phyloP scores from a whole-genome alignment of 306 rosid species.

The Carpinus viminea region DNA sequence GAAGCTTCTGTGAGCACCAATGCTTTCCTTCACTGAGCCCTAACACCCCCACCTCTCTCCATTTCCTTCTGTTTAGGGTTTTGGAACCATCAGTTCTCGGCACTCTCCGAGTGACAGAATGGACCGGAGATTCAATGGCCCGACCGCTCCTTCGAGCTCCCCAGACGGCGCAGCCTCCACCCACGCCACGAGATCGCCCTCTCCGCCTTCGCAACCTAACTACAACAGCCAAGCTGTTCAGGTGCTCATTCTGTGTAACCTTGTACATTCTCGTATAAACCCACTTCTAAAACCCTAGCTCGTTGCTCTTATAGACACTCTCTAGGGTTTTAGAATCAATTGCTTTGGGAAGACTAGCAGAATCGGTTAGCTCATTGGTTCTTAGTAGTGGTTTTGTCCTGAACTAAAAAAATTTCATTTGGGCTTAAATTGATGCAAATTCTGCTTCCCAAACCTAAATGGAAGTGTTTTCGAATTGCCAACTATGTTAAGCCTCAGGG shows the following conservation, averaged over 20 bases:
- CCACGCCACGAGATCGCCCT: slow-evolving; percentile 34
- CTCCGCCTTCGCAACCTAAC: slow-evolving; percentile 49
- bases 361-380: background rate
- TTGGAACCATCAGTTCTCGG: slow-evolving; percentile 9
- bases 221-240: slow-evolving; percentile 69
- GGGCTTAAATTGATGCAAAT: background rate
- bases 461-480: background rate
- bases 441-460: background rate
- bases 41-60: slow-evolving; percentile 20
- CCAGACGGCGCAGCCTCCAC: slow-evolving; percentile 33
- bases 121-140: slow-evolving; percentile 67
- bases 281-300: slow-evolving; percentile 51
- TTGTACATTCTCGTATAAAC: slow-evolving; percentile 6
- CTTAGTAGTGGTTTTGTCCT: background rate
- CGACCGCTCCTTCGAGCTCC: slow-evolving; percentile 45
- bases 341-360: background rate
- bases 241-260: slow-evolving; percentile 39
- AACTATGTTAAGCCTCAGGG: background rate
- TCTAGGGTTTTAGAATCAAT: background rate
- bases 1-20: slow-evolving; percentile 24
- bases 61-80: background rate
- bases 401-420: background rate
- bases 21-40: slow-evolving; percentile 33
- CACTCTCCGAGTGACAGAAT: slow-evolving; percentile 29
- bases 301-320: background rate